A percentile compares a stretch with the other conserved stretches of the same genome.
phyloP scores from a whole-genome alignment of 805 yeast species.

The Myxozyma monticola region DNA sequence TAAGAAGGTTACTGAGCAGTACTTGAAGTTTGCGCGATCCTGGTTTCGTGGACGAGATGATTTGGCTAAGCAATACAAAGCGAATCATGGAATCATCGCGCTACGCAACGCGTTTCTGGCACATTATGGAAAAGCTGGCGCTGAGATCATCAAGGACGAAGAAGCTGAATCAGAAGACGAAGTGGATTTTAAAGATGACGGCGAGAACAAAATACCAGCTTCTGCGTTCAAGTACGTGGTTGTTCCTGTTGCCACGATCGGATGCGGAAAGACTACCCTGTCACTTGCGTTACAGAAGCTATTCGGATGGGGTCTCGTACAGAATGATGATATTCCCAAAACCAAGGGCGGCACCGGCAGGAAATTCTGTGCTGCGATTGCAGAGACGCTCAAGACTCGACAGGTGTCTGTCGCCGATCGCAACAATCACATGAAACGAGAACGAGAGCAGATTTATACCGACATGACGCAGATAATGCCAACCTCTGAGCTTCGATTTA shows the following conservation, averaged over 20 bases:
- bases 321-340: conserved; percentile 70
- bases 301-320: conserved; percentile 72
- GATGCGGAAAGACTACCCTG: conserved; percentile 92
- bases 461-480: conserved; percentile 44
- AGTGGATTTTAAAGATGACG: conserved; percentile 18
- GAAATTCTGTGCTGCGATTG: conserved; percentile 31
- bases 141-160: conserved; percentile 48
- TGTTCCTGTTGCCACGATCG: conserved; percentile 85
- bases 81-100: conserved; percentile 71
- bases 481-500: conserved; percentile 52
- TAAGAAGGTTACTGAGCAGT: conserved; percentile 60
- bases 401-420: conserved; percentile 73
- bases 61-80: conserved; percentile 47
- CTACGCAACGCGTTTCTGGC: conserved; percentile 66
- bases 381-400: conserved; percentile 41
- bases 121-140: conserved; percentile 55
- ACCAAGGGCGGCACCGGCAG: conserved; percentile 30
- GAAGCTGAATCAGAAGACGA: conserved; percentile 34
- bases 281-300: conserved; percentile 58
- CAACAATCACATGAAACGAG: conserved; percentile 73
- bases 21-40: conserved; percentile 65
- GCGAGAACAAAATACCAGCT: conserved; percentile 20
- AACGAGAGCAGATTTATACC: conserved; percentile 64
- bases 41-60: conserved; percentile 52
- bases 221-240: conserved; percentile 57